Evolutionary conservation across 2,329 filamentous ascomycete species (phyloP), one percentile per base, ranked within the genome.

Genomic region (Talaromyces albobiverticillius): DNA sequence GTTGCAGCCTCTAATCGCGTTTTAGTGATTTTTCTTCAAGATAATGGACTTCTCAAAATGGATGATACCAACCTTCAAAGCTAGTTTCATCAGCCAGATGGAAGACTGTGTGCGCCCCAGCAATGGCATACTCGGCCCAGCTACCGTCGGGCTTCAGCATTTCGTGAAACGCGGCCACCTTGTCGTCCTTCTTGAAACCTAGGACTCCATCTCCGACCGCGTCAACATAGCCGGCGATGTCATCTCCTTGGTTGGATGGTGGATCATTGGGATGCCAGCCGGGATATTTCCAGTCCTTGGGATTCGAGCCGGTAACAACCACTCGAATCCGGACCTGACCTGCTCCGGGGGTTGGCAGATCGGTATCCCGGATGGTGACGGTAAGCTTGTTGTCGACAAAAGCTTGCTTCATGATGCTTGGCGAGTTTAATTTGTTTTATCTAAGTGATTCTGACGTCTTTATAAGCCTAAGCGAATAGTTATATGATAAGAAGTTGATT

Each of bases 101-200:
- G 64, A 82, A 81, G 0, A 80, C 83, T 0, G 80, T 79, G 57
- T 81, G 71, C 22, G 71, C 71, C 72, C 71, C 77, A 1, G 76
- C 76, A 8, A 84, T 63, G 1, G 79, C 79, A 61, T 83, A 84
- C 57, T 84, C 80, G 2, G 79, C 82, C 57, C 76, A 84, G 29
- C 70, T 75, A 1, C 82, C 82, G 14, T 72, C 68, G 0, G 75
- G 70, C 2, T 69, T 71, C 49, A 70, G 61, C 77, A 82, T 82
- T 60, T 79, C 65, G 41, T 76, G 74, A 57, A 75, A 71, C 0
- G 69, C 71, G 1, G 67, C 78, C 1, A 85, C 82, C 2, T 79
- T 73, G 58, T 84, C 81, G 14, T 82, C 82, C 1, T 71, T 67
- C 46, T 75, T 75, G 71, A 84, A 83, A 47, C 79, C 78, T 16